Percentiles rank a stretch among this genome's conserved stretches.
phyloP scores from a whole-genome alignment of 345 rosid species.

The Brassica nigra region DNA sequence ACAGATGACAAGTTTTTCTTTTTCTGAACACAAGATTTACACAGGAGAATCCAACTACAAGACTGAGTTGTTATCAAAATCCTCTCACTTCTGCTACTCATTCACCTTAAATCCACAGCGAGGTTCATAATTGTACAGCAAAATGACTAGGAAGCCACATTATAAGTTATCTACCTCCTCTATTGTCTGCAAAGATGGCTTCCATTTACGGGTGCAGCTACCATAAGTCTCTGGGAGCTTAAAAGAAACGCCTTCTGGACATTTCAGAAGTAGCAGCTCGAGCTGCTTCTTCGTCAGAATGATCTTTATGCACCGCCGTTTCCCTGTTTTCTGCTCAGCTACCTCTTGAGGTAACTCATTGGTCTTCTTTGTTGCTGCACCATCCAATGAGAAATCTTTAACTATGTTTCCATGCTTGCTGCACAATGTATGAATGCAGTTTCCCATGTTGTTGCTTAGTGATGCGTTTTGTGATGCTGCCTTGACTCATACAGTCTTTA shows the following conservation, averaged over 20 bases:
- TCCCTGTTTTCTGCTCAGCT: constrained; percentile 23
- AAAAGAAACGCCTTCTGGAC: constrained; percentile 33
- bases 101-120: not conserved
- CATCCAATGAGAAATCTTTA: constrained; percentile 35
- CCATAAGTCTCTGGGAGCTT: constrained; percentile 26
- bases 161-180: constrained; percentile 43
- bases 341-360: constrained; percentile 32
- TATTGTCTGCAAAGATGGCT: constrained; percentile 56
- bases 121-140: not conserved
- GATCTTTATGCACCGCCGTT: constrained; percentile 47
- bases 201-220: constrained; percentile 48
- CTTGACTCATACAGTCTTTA: constrained; percentile 28
- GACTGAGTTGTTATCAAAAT: constrained; percentile 11
- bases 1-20: constrained; percentile 15
- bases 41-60: constrained; percentile 9
- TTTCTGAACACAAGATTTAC: constrained; percentile 22
- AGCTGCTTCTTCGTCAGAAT: constrained; percentile 54
- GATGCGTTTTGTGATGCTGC: constrained; percentile 21
- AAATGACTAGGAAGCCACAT: constrained; percentile 21
- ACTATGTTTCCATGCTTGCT: constrained; percentile 37
- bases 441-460: constrained; percentile 57
- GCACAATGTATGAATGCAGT: constrained; percentile 45
- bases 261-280: constrained; percentile 41
- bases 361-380: constrained; percentile 37
- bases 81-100: constrained; percentile 11